These are phyloP conservation scores for Oligophagozyma castellii DNA, from an alignment of 1,139 yeast species.

Conservation along the genomic window DNA sequence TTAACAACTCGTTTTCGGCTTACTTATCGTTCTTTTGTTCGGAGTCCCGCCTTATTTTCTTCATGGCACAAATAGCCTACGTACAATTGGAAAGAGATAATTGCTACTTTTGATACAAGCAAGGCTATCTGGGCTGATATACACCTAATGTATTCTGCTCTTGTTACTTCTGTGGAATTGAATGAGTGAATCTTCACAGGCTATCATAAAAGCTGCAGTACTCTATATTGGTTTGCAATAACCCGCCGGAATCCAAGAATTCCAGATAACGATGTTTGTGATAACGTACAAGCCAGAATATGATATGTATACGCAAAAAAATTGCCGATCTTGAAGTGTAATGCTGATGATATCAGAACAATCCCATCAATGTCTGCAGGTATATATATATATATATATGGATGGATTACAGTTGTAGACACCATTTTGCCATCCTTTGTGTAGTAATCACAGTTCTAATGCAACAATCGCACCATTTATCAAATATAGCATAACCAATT, in stretches of 20 bases:
- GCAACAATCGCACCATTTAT: constrained; percentile 34
- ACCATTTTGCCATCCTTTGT: constrained; percentile 22
- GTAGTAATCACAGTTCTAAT: constrained; percentile 23
- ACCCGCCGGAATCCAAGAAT: constrained; percentile 46
- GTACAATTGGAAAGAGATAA: constrained; percentile 25
- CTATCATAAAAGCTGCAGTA: constrained; percentile 46
- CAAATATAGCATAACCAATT: constrained; percentile 31
- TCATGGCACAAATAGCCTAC: constrained; percentile 27
- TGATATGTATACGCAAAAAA: constrained; percentile 25
- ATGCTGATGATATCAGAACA: constrained; percentile 32
- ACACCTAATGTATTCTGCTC: constrained; percentile 34
- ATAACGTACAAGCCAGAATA: constrained; percentile 32
- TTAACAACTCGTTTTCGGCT: constrained; percentile 37
- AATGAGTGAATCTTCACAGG: constrained; percentile 57
- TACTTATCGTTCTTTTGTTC: constrained; percentile 18
- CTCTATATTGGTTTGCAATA: constrained; percentile 52
- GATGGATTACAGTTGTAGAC: too few species aligned
- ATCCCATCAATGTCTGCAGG: constrained; percentile 30
- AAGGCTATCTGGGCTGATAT: constrained; percentile 35
- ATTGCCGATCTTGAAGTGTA: constrained; percentile 24
- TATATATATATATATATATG: constrained; percentile 21
- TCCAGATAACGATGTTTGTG: constrained; percentile 26
- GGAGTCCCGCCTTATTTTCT: constrained; percentile 33
- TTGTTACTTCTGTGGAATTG: constrained; percentile 59
- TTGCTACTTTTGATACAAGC: constrained; percentile 30